Conservation (phyloP, 495 filamentous ascomycete genomes). For the Ramalina peruviana region DNA sequence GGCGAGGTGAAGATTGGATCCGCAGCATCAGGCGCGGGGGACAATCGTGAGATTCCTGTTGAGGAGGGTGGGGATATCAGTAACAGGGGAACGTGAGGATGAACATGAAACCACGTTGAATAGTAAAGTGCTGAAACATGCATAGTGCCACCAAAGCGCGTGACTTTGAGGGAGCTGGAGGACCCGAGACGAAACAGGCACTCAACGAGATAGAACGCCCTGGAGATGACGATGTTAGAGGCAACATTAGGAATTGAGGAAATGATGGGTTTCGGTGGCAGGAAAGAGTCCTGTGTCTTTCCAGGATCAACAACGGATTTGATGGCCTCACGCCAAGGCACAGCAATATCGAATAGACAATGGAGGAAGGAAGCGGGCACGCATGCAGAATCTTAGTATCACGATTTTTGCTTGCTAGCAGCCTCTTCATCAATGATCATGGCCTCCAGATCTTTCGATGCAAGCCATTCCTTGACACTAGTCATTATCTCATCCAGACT, state of each 20-base stretch:
- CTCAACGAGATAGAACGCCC: conserved; percentile 21
- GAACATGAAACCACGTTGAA: background rate
- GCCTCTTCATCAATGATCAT: conserved; percentile 38
- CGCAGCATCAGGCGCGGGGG: conserved; percentile 28
- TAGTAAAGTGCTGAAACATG: background rate
- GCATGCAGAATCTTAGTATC: no score
- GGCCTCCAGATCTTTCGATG: conserved; percentile 59
- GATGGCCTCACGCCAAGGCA: no score
- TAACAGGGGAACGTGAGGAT: background rate
- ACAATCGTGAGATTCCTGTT: conserved; percentile 34
- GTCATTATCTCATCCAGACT: conserved; percentile 18
- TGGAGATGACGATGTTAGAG: conserved; percentile 29
- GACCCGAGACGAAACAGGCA: conserved; percentile 30
- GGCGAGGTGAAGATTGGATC: conserved; percentile 28
- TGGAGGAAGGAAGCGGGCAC: no score
- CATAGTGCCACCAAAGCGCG: conserved; percentile 28
- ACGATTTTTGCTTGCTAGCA: no score
- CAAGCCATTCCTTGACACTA: conserved; percentile 72
- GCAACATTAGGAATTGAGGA: conserved; percentile 22
- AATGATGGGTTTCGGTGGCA: background rate
- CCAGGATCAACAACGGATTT: no score
- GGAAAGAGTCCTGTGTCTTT: conserved; percentile 8
- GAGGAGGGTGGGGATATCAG: conserved; percentile 30
- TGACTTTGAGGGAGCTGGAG: conserved; percentile 35
- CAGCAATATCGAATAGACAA: no score